phyloP scores from a whole-genome alignment of 1,284 basidiomycete genomes.

The Ustilago cynodontis region DNA sequence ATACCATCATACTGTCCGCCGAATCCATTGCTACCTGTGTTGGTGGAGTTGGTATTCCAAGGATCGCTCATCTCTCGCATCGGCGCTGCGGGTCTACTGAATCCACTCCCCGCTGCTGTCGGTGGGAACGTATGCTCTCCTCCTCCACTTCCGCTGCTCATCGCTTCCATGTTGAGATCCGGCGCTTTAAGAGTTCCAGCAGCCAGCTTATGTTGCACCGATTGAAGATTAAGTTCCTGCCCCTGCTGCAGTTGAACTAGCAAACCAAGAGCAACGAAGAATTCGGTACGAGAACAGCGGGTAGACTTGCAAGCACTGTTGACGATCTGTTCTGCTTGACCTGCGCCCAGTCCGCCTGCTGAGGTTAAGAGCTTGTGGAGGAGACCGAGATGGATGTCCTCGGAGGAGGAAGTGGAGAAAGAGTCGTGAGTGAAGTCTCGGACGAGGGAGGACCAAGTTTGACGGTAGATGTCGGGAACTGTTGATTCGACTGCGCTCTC shows the following conservation, averaged over 20 bases:
- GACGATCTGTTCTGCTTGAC: constrained; percentile 27
- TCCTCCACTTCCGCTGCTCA: background rate
- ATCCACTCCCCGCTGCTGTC: constrained; percentile 8
- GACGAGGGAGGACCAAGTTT: constrained; percentile 13
- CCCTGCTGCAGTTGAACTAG: constrained; percentile 37
- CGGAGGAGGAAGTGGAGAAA: constrained; percentile 19
- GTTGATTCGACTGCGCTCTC: constrained; percentile 33
- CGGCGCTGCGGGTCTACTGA: constrained; percentile 22
- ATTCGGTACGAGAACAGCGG: constrained; percentile 41
- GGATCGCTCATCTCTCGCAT: constrained; percentile 54
- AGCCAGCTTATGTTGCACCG: constrained; percentile 14
- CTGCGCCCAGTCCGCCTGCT: constrained; percentile 29
- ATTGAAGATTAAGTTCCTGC: constrained; percentile 22
- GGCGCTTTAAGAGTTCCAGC: constrained; percentile 21
- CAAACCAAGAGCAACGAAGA: constrained; percentile 37
- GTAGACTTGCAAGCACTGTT: constrained; percentile 39
- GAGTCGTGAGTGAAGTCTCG: background rate
- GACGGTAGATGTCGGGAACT: constrained; percentile 32
- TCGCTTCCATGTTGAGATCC: constrained; percentile 10
- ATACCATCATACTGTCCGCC: constrained; percentile 27
- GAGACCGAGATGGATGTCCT: constrained; percentile 26
- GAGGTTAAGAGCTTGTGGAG: constrained; percentile 39
- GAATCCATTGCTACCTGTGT: constrained; percentile 12
- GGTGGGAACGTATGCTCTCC: constrained; percentile 45
- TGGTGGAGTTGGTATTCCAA: constrained; percentile 32